Conservation (phyloP, 1,284 basidiomycete genomes). For the Fomitiporia mediterranea region DNA sequence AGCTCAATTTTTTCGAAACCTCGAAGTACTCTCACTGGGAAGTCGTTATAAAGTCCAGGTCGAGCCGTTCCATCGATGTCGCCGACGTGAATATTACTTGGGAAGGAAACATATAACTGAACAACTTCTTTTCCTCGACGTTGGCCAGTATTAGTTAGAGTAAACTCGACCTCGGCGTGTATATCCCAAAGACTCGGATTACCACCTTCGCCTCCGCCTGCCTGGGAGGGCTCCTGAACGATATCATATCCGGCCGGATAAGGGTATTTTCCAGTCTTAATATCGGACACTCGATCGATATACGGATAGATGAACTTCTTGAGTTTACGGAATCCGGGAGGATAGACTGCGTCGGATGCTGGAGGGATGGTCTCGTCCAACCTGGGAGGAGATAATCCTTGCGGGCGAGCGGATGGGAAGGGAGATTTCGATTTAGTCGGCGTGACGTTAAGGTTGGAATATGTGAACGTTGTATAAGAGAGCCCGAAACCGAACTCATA, state of each 20-base stretch:
- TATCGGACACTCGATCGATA: conserved; percentile 4
- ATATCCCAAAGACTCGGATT: conserved; percentile 20
- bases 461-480: conserved; percentile 49
- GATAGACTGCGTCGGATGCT: conserved; percentile 10
- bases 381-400: not conserved
- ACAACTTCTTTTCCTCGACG: conserved; percentile 19
- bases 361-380: conserved; percentile 13
- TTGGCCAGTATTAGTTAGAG: conserved; percentile 14
- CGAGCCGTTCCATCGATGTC: not conserved
- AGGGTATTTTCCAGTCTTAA: conserved; percentile 16
- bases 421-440: conserved; percentile 13
- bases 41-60: conserved; percentile 3
- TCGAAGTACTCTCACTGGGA: conserved; percentile 16
- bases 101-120: conserved; percentile 19
- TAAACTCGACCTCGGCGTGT: conserved; percentile 15
- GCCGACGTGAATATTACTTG: conserved; percentile 3
- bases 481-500: conserved; percentile 63
- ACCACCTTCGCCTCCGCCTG: conserved; percentile 19
- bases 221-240: conserved; percentile 10
- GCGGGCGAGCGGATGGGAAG: conserved; percentile 12
- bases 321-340: conserved; percentile 11
- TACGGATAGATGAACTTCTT: conserved; percentile 20
- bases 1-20: conserved; percentile 18
- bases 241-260: conserved; percentile 18
- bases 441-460: conserved; percentile 29